Base-by-base conservation (phyloP, 139 green algal genomes). In the Astrephomene gubernaculifera region DNA sequence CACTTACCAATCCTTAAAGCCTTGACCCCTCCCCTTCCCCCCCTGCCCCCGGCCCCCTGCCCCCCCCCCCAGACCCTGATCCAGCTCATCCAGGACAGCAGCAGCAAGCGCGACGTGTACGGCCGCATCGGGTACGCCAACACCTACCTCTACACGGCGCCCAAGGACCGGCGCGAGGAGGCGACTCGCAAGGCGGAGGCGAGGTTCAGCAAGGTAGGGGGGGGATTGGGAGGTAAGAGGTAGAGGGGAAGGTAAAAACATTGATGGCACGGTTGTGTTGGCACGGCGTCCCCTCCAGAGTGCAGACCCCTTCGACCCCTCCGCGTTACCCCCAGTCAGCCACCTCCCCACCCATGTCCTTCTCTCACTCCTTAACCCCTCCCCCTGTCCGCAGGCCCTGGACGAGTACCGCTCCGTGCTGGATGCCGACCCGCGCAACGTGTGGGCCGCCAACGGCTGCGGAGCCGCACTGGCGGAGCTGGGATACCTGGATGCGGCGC, bases 391-490 rank as follows among this genome's bases (percentile, higher is more conserved):
- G 19, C 87, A 94, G 84, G 93, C 92, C 3, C 68, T 95, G 71
- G 87, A 92, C 19, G 63, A 90, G 68, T 97, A 93, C 86, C 83
- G 80, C 12, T 33, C 79, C 0, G 92, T 95, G 61, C 88, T 97
- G 12, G 74, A 89, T n/a, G 73, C 78, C 49, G 88, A 95, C 57
- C 79, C 86, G 8, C 71, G 82, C 89, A 97, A 97, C 82, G 86
- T 96, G 68, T 98, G 94, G 71, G 96, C 96, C 2, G 96, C 94
- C 38, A 97, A 98, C 60, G 96, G 96, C 21, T 44, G 98, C 27
- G 96, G 93, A 5, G 95, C 92, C 21, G 91, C 96, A n/a, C 89
- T 98, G 54, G 96, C 95, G 29, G 96, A 98, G 87, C 61, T 92
- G 53, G 96, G 95, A 4, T 82, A 91, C 61, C 64, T 97, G 27